Percentiles rank a stretch among this genome's conserved stretches.
These are phyloP conservation scores for Pisolithus albus DNA, from an alignment of 768 basidiomycete species.

Conservation along the genomic window DNA sequence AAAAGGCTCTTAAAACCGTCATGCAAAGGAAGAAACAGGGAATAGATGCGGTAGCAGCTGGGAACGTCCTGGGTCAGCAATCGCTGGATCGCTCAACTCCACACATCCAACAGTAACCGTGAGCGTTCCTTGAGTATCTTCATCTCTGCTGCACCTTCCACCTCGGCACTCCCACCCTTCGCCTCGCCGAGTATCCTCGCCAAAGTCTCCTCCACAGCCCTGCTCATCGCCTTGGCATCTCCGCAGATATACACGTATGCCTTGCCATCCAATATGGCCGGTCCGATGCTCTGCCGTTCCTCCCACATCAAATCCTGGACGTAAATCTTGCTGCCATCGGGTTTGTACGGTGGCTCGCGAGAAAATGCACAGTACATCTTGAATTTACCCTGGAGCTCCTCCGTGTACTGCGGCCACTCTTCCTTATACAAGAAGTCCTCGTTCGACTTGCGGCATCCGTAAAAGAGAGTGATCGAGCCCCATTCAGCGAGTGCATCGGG, in stretches of 20 bases:
- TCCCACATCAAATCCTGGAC: constrained; percentile 98
- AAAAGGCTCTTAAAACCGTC: too few species aligned
- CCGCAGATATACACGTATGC: constrained; percentile 98
- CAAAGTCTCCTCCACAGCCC: constrained; percentile 87
- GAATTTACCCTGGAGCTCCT: constrained; percentile 90
- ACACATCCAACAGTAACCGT: constrained; percentile 80
- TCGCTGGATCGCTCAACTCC: constrained; percentile 49
- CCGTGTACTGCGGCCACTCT: constrained; percentile 86
- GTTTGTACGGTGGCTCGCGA: constrained; percentile 75
- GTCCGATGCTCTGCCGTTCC: constrained; percentile 72
- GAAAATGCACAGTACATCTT: constrained; percentile 86
- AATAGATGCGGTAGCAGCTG: neutral
- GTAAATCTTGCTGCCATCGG: constrained; percentile 93
- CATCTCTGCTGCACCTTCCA: constrained; percentile 86
- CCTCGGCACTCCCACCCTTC: constrained; percentile 82
- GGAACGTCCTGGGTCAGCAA: neutral
- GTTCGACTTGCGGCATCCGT: constrained; percentile 84
- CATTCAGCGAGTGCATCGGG: constrained; percentile 89
- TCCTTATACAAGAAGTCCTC: constrained; percentile 94
- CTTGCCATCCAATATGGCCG: constrained; percentile 88
- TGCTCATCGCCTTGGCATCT: constrained; percentile 95
- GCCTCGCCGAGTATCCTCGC: constrained; percentile 83
- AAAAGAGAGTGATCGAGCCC: constrained; percentile 93
- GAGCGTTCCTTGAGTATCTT: constrained; percentile 95
- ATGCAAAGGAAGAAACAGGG: too few species aligned